These are phyloP conservation scores for Penicillium brasilianum DNA, from an alignment of 2,329 filamentous ascomycete genomes.

Conservation along the genomic window DNA sequence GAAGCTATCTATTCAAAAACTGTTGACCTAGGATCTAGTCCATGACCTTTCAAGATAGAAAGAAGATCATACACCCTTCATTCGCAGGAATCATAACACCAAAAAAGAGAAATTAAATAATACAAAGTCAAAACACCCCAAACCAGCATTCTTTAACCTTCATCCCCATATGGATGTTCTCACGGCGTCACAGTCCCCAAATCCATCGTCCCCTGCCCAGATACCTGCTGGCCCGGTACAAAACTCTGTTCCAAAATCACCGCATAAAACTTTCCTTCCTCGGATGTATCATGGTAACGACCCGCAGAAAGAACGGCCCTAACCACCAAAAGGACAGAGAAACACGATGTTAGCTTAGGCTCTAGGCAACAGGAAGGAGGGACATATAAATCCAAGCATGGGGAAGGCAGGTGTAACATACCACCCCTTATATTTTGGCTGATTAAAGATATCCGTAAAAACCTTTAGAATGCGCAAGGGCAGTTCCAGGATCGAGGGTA, in stretches of 20 bases:
- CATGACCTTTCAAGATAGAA: neutral
- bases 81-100: neutral
- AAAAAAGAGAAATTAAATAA: neutral
- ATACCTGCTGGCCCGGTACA: neutral
- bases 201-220: conserved; percentile 1
- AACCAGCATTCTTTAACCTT: too few species aligned
- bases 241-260: conserved; percentile 42
- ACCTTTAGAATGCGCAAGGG: conserved; percentile 40
- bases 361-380: neutral
- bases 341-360: neutral
- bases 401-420: conserved; percentile 25
- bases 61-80: neutral
- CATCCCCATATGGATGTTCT: neutral
- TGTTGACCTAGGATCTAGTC: neutral
- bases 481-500: conserved; percentile 43
- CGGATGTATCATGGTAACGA: conserved; percentile 43
- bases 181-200: conserved; percentile 7
- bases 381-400: too few species aligned
- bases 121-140: neutral
- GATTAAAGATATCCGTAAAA: conserved; percentile 49
- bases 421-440: conserved; percentile 47
- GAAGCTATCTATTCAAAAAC: neutral
- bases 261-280: conserved; percentile 46
- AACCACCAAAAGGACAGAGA: neutral
- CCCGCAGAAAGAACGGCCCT: conserved; percentile 44